These are phyloP conservation scores for Sungouiozyma ichnusensis DNA, from an alignment of 805 yeast genomes.

Conservation along the genomic window DNA sequence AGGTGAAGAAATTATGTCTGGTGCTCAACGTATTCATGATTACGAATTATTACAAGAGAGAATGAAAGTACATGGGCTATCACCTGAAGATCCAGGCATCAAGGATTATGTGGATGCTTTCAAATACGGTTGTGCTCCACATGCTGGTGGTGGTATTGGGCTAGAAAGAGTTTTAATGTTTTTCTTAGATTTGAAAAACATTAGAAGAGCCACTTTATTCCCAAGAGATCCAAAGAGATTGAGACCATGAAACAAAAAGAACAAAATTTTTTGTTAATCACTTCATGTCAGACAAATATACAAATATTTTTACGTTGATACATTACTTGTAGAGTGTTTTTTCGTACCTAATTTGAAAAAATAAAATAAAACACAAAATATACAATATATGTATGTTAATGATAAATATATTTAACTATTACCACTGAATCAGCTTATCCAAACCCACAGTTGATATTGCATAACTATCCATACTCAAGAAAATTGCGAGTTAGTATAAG, in stretches of 20 bases:
- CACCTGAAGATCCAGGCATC: constrained; percentile 71
- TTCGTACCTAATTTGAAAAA: background rate
- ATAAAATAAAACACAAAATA: background rate
- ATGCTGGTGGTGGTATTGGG: constrained; percentile 99
- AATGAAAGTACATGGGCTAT: constrained; percentile 73
- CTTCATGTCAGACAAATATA: too few relatives aligned
- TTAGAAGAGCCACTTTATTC: constrained; percentile 96
- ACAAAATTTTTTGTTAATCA: too few relatives aligned
- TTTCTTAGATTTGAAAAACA: constrained; percentile 91
- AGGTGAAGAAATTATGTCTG: constrained; percentile 98
- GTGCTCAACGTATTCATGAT: constrained; percentile 99
- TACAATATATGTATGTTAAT: background rate
- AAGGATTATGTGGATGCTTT: constrained; percentile 89
- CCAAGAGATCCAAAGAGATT: constrained; percentile 97
- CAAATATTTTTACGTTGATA: background rate
- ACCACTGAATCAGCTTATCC: too few relatives aligned
- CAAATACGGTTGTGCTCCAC: constrained; percentile 93
- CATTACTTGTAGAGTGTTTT: background rate
- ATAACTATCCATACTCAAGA: too few relatives aligned
- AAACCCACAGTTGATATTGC: too few relatives aligned
- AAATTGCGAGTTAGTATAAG: too few relatives aligned
- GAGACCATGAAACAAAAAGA: constrained; percentile 56
- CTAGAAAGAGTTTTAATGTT: constrained; percentile 98
- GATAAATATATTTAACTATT: background rate
- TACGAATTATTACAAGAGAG: constrained; percentile 71